Base-by-base conservation (phyloP, 2,329 filamentous ascomycete species). In the Zasmidium cellare region DNA sequence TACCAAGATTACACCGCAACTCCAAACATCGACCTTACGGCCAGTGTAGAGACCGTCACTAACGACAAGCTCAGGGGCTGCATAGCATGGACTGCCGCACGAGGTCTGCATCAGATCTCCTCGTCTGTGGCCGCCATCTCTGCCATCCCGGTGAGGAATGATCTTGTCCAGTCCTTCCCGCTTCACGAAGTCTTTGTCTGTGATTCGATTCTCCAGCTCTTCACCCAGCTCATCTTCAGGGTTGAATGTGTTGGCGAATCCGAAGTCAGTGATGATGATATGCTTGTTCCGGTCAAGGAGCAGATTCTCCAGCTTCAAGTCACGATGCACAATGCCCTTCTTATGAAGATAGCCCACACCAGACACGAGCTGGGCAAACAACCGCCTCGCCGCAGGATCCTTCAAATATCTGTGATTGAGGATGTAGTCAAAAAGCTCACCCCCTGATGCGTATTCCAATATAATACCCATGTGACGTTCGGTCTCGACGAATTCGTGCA, bases 241-340 rank as follows among this genome's bases (percentile, higher is more conserved):
- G 71, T 97, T 90, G 71, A 99, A 99, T 0, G 92, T 97, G 76
- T 99, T 99, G 66, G 94, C 94, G 73, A 99, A 99, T 18, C 94
- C 94, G 76, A 99, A 99, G 77, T 99, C 94, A 16, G 94, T 99
- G 72, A 99, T 99, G 77, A 99, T 99, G 71, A 99, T 97, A 79
- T 99, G 99, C 63, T 92, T 89, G 72, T 99, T 97, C 62, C 93
- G 88, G 76, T 99, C 94, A 52, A 99, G 83, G 38, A 99, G 83
- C 68, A 99, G 75, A 71, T 99, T 99, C 77, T 99, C 94, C 48
- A 99, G 82, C 77, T 99, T 99, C 65, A 99, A 78, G 77, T 99
- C 94, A 69, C 94, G 88, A 74, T 99, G 94, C 14, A 99, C 94
- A 66, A 99, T 99, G 60, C 94, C 94, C 78, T 96, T 97, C 76